phyloP scores from a whole-genome alignment of 805 yeast species.

The Yarrowia bubula region DNA sequence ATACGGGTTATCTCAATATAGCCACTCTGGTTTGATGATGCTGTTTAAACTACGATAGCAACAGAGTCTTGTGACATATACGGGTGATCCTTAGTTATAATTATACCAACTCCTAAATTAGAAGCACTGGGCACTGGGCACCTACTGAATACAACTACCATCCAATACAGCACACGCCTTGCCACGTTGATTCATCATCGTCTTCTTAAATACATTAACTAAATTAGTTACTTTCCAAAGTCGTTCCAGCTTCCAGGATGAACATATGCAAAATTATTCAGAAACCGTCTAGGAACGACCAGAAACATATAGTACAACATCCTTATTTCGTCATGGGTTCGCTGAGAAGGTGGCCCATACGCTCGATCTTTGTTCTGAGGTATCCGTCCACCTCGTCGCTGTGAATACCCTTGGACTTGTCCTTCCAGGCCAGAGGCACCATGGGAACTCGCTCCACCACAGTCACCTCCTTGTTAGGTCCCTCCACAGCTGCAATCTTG shows the following conservation, averaged over 20 bases:
- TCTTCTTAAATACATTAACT: conserved; percentile 13
- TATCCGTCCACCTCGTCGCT: conserved; percentile 90
- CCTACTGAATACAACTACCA: too few species aligned
- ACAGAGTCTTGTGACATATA: too few species aligned
- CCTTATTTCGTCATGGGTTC: conserved; percentile 7
- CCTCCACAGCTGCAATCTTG: conserved; percentile 92
- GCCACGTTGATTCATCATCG: not conserved
- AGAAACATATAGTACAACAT: not conserved
- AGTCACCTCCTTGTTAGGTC: conserved; percentile 65
- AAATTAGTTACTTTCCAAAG: not conserved
- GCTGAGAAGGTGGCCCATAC: conserved; percentile 92
- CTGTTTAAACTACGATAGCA: too few species aligned
- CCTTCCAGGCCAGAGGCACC: conserved; percentile 93
- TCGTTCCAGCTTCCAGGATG: not conserved
- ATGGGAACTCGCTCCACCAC: conserved; percentile 92
- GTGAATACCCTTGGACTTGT: conserved; percentile 63
- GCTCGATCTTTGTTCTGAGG: conserved; percentile 85
- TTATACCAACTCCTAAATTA: too few species aligned
- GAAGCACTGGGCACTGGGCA: too few species aligned
- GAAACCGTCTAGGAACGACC: not conserved
- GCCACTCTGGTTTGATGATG: too few species aligned
- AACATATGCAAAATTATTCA: not conserved
- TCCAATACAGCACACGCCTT: too few species aligned
- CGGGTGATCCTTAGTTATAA: too few species aligned
- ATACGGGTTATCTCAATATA: too few species aligned